phyloP scores from a whole-genome alignment of 208 protist genomes.

The Leishmania tarentolae region DNA sequence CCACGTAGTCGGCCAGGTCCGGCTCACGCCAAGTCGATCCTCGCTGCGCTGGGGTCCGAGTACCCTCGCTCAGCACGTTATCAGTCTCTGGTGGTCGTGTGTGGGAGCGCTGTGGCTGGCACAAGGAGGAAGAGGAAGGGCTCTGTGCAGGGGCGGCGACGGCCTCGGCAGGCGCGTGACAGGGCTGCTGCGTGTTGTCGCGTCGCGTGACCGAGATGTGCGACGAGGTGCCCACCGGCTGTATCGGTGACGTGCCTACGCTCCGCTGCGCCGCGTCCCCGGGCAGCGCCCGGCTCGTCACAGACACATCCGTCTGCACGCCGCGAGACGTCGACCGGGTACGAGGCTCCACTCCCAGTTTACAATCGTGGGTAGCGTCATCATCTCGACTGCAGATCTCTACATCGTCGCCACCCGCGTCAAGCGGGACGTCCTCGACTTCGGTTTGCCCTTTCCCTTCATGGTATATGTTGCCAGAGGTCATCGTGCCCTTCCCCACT shows the following conservation, averaged over 20 bases:
- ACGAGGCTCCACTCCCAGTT: not conserved
- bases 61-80: not conserved
- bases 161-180: not conserved
- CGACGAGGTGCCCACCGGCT: conserved; percentile 11
- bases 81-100: conserved; percentile 28
- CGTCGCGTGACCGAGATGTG: not conserved
- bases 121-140: conserved; percentile 16
- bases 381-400: not conserved
- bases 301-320: conserved; percentile 47
- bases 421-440: not conserved
- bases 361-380: not conserved
- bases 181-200: not conserved
- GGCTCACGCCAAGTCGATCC: conserved; percentile 72
- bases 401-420: conserved; percentile 7
- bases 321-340: conserved; percentile 48
- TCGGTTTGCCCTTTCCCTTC: not conserved
- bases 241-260: conserved; percentile 61
- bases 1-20: conserved; percentile 42
- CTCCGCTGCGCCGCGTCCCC: conserved; percentile 21
- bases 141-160: not conserved
- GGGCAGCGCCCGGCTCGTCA: not conserved
- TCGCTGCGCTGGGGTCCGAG: conserved; percentile 22
- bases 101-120: conserved; percentile 32
- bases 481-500: not conserved
- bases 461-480: not conserved